Evolutionary conservation across 2,329 filamentous ascomycete species (phyloP).

Genomic region (Penicillium sp.): DNA sequence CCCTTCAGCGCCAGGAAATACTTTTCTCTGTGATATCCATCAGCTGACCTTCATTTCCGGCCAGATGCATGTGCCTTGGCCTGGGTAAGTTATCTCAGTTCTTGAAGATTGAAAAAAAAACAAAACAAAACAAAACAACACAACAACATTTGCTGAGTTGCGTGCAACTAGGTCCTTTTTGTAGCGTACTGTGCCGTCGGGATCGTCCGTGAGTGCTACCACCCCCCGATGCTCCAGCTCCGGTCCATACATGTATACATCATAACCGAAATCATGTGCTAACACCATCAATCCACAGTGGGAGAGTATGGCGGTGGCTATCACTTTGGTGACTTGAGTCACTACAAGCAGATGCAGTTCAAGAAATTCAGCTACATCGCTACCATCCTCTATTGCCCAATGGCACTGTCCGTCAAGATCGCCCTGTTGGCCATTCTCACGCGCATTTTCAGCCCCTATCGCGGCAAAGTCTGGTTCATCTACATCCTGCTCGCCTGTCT

Average conservation of each 20-base stretch:
- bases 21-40: too few relatives aligned
- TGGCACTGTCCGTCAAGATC: constrained; percentile 35
- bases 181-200: constrained; percentile 31
- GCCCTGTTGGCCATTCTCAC: constrained; percentile 35
- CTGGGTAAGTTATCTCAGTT: constrained; percentile 11
- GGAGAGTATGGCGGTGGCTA: constrained; percentile 33
- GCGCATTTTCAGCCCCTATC: constrained; percentile 35
- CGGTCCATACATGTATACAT: too few relatives aligned
- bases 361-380: constrained; percentile 33
- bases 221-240: neutral
- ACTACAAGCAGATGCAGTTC: constrained; percentile 18
- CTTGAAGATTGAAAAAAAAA: neutral
- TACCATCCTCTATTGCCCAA: constrained; percentile 38
- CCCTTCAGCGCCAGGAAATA: too few relatives aligned
- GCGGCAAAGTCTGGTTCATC: constrained; percentile 29
- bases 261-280: too few relatives aligned
- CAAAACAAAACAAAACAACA: neutral
- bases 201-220: constrained; percentile 20
- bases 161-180: constrained; percentile 21
- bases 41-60: constrained; percentile 9
- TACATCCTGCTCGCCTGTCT: constrained; percentile 32
- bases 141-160: neutral
- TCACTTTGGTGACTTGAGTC: constrained; percentile 23
- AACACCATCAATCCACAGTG: constrained; percentile 15
- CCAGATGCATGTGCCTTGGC: constrained; percentile 14